A percentile compares a stretch with the other conserved stretches of the same genome.
phyloP scores from a whole-genome alignment of 768 basidiomycete species.

The Pholiota molesta region DNA sequence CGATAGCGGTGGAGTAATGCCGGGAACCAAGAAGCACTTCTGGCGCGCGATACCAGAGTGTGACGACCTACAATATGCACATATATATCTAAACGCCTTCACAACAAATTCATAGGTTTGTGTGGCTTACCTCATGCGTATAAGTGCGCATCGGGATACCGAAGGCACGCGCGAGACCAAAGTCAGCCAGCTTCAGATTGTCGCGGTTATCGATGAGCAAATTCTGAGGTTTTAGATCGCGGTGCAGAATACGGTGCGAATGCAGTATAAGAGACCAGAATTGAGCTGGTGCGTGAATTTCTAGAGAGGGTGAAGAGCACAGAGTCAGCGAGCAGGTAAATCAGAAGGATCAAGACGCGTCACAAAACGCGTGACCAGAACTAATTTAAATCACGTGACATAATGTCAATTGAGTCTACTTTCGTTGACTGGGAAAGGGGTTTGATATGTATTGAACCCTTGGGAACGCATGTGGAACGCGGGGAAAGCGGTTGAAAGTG shows the following conservation, averaged over 20 bases:
- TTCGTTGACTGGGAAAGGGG: conserved; percentile 12
- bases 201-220: conserved; percentile 86
- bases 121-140: conserved; percentile 82
- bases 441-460: conserved; percentile 11
- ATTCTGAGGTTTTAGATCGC: conserved; percentile 97
- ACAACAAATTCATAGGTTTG: conserved; percentile 5
- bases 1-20: conserved; percentile 96
- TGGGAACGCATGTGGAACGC: conserved; percentile 18
- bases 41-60: conserved; percentile 98
- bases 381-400: conserved; percentile 32
- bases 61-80: conserved; percentile 76
- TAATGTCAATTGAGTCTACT: conserved; percentile 23
- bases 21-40: conserved; percentile 95
- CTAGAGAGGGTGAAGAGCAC: conserved; percentile 41
- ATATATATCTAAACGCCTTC: conserved; percentile 19
- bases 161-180: conserved; percentile 94
- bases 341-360: conserved; percentile 12
- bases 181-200: conserved; percentile 96
- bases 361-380: conserved; percentile 25
- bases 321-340: conserved; percentile 10
- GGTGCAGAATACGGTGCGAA: conserved; percentile 93
- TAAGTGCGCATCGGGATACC: conserved; percentile 99
- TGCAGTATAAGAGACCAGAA: conserved; percentile 94
- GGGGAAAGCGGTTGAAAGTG: conserved; percentile 11
- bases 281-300: conserved; percentile 96